phyloP scores from a whole-genome alignment of 331 rosid genomes.

The Pyracantha coccinea region DNA sequence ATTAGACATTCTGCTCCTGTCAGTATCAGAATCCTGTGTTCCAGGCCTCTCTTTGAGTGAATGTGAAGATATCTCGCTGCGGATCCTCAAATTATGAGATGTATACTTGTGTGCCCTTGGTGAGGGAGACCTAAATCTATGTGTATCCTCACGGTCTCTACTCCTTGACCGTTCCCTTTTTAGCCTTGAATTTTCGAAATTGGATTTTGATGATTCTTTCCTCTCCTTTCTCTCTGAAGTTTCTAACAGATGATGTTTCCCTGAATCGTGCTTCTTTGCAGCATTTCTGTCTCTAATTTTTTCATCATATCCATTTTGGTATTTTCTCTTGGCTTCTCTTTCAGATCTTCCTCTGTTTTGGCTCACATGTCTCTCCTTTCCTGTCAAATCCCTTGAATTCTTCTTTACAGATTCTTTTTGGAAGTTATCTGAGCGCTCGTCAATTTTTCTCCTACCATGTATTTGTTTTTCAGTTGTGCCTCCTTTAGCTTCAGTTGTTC shows the following conservation, averaged over 20 bases:
- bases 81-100: slow-evolving; percentile 26
- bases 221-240: slow-evolving; percentile 39
- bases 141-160: slow-evolving; percentile 43
- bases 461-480: slow-evolving; percentile 27
- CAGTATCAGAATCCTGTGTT: slow-evolving; percentile 43
- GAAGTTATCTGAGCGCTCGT: slow-evolving; percentile 26
- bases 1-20: slow-evolving; percentile 43
- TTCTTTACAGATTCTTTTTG: slow-evolving; percentile 40
- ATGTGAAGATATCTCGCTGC: slow-evolving; percentile 29
- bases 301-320: slow-evolving; percentile 40
- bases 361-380: slow-evolving; percentile 38
- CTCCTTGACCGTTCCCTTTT: slow-evolving; percentile 66
- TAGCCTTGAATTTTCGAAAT: slow-evolving; percentile 42
- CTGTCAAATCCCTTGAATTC: slow-evolving; percentile 36
- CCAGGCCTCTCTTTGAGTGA: slow-evolving; percentile 45
- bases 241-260: slow-evolving; percentile 28
- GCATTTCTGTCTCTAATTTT: slow-evolving; percentile 32
- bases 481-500: slow-evolving; percentile 27
- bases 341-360: slow-evolving; percentile 36
- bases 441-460: slow-evolving; percentile 35
- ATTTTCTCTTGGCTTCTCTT: slow-evolving; percentile 58
- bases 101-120: slow-evolving; percentile 37
- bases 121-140: slow-evolving; percentile 47
- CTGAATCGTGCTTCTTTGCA: slow-evolving; percentile 43
- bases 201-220: slow-evolving; percentile 32